These are phyloP conservation scores for Magnaporthiopsis poae DNA, from an alignment of 2,329 filamentous ascomycete species.

Conservation along the genomic window DNA sequence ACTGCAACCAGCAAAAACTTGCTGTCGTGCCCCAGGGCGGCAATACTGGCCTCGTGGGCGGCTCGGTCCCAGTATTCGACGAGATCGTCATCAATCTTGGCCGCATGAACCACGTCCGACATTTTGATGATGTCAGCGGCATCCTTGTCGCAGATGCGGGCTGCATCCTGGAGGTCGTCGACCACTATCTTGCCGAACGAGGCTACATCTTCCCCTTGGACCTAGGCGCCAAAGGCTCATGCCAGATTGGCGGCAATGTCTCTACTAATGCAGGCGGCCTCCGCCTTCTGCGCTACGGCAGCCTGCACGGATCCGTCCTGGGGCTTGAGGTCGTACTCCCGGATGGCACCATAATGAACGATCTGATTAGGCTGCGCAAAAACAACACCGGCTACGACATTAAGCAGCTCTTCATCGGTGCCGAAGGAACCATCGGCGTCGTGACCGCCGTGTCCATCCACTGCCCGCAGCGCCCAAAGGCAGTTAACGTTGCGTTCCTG, in stretches of 20 bases:
- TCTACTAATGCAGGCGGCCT: constrained; percentile 91
- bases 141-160: constrained; percentile 85
- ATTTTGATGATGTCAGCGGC: constrained; percentile 87
- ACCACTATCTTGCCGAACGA: constrained; percentile 72
- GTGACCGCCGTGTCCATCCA: constrained; percentile 84
- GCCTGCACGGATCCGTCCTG: constrained; percentile 83
- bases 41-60: constrained; percentile 91
- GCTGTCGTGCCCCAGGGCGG: constrained; percentile 95
- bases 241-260: constrained; percentile 91
- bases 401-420: constrained; percentile 93
- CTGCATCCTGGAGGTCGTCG: constrained; percentile 78
- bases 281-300: constrained; percentile 82
- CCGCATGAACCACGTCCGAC: constrained; percentile 83
- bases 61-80: constrained; percentile 92
- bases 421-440: constrained; percentile 88
- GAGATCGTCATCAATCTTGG: constrained; percentile 89
- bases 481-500: constrained; percentile 91
- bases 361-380: constrained; percentile 80
- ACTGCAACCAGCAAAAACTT: constrained; percentile 87
- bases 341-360: constrained; percentile 83
- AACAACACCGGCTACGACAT: constrained; percentile 98
- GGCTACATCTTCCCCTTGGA: constrained; percentile 90
- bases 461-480: constrained; percentile 76
- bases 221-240: constrained; percentile 94
- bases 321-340: constrained; percentile 89